Conservation (phyloP, 768 basidiomycete species). For the Mycena belliarum region DNA sequence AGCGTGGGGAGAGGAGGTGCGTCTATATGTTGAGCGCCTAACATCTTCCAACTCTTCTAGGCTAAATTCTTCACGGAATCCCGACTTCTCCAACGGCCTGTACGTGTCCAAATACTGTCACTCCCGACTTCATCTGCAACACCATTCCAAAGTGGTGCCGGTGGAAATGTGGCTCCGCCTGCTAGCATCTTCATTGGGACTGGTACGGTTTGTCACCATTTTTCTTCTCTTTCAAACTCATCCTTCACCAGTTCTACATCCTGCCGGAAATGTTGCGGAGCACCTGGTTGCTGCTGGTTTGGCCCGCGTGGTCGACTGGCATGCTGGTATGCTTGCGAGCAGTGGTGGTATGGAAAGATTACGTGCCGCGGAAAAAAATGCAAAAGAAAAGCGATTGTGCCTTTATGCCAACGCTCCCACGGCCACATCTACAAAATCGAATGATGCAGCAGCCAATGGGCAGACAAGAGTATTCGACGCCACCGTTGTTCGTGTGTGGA, state of each 20-base stretch:
- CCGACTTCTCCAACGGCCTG: constrained; percentile 76
- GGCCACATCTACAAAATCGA: constrained; percentile 45
- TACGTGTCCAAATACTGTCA: constrained; percentile 77
- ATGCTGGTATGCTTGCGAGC: constrained; percentile 89
- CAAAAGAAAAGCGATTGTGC: constrained; percentile 71
- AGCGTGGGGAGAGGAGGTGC: constrained; percentile 86
- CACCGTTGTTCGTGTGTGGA: constrained; percentile 86
- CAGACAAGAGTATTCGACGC: constrained; percentile 68
- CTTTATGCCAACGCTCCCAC: constrained; percentile 64
- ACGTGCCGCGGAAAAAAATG: constrained; percentile 77
- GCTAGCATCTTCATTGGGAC: constrained; percentile 90
- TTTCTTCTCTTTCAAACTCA: constrained; percentile 5
- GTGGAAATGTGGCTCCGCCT: constrained; percentile 55
- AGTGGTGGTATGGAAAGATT: constrained; percentile 86
- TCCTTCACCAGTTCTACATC: constrained; percentile 67
- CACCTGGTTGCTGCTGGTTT: constrained; percentile 82
- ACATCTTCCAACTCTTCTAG: constrained; percentile 37
- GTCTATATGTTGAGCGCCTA: constrained; percentile 23
- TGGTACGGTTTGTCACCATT: constrained; percentile 47
- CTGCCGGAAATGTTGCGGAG: constrained; percentile 93
- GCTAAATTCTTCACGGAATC: constrained; percentile 94
- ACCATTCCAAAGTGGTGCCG: constrained; percentile 70
- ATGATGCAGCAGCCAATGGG: constrained; percentile 45
- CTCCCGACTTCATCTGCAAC: constrained; percentile 77
- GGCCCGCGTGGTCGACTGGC: constrained; percentile 95